Conservation (phyloP, 345 rosid genomes). For the Lagerstroemia speciosa region DNA sequence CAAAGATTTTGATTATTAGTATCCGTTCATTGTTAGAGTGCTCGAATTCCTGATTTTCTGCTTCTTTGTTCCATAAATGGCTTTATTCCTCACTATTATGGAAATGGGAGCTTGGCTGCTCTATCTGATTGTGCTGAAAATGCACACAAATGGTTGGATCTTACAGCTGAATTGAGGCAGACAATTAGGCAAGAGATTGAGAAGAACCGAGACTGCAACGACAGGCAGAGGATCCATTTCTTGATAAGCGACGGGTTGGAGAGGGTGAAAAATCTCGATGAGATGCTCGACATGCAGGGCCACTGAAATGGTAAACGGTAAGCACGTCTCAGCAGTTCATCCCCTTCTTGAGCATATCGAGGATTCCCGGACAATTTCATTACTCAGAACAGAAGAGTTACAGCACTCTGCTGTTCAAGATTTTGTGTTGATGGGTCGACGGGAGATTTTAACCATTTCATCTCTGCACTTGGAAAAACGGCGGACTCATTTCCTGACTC, state of each 20-base stretch:
- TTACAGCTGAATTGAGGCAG: slow-evolving; percentile 50
- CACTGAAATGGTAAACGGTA: slow-evolving; percentile 13
- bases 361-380: background rate
- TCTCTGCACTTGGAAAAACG: too few species aligned
- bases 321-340: background rate
- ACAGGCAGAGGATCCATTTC: slow-evolving; percentile 60
- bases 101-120: background rate
- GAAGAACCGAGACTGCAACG: slow-evolving; percentile 48
- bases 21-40: background rate
- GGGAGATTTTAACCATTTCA: background rate
- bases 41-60: background rate
- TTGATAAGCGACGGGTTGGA: slow-evolving; percentile 71
- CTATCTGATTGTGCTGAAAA: background rate
- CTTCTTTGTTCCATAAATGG: background rate
- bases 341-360: background rate
- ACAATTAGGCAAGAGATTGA: slow-evolving; percentile 68
- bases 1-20: background rate
- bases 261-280: slow-evolving; percentile 59
- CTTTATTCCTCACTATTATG: background rate
- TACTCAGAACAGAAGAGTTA: background rate
- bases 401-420: background rate
- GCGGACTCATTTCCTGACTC: too few species aligned
- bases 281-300: slow-evolving; percentile 89
- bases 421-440: background rate
- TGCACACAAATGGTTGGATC: background rate